Conservation (phyloP, 2,329 filamentous ascomycete genomes). For the Nemania sp. region DNA sequence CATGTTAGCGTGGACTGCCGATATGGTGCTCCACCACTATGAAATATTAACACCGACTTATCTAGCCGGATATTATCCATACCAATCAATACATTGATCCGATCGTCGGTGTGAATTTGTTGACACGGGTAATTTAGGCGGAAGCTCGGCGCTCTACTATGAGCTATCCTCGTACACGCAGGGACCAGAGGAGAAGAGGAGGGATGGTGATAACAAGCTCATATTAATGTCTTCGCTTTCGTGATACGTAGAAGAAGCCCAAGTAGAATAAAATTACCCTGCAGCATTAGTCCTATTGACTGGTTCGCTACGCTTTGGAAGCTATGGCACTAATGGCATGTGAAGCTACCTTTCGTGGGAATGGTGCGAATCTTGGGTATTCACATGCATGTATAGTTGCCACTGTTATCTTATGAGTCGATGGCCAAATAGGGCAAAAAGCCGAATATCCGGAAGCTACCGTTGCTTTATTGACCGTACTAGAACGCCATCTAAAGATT, state of each 20-base stretch:
- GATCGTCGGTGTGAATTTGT: constrained; percentile 6
- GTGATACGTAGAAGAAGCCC: not conserved
- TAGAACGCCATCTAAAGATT: constrained; percentile 1
- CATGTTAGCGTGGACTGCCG: constrained; percentile 27
- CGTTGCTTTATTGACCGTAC: constrained; percentile 4
- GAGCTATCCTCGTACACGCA: not conserved
- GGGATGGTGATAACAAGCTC: not conserved
- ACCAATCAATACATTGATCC: constrained; percentile 25
- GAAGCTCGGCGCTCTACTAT: constrained; percentile 8
- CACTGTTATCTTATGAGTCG: not conserved
- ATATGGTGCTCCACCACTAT: constrained; percentile 1
- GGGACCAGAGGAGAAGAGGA: not conserved
- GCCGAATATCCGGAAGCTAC: constrained; percentile 32
- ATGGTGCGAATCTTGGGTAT: not conserved
- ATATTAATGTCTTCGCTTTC: not conserved
- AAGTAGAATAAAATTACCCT: not conserved
- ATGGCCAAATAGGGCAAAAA: constrained; percentile 12
- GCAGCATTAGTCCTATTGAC: not conserved
- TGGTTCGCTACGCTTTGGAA: not conserved
- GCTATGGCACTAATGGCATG: not conserved
- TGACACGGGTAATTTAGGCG: constrained; percentile 36
- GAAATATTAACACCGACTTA: constrained; percentile 16
- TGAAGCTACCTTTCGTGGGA: not conserved
- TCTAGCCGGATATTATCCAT: constrained; percentile 36
- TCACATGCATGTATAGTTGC: constrained; percentile 6